phyloP scores from a whole-genome alignment of 2,329 filamentous ascomycete species.

The Ophiognomonia clavigignenti-juglandacearum region DNA sequence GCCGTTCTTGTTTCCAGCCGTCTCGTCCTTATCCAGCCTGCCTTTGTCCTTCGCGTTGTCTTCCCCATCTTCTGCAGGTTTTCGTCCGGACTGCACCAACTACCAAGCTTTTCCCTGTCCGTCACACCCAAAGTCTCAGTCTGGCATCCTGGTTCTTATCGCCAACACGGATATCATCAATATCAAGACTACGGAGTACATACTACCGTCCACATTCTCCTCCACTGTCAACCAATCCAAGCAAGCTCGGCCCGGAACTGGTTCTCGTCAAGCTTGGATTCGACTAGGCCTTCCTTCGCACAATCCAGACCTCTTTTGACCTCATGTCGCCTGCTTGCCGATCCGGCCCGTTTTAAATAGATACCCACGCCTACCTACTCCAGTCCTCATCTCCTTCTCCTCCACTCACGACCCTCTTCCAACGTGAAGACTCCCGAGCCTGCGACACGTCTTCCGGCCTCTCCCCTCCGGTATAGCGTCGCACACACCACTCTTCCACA shows the following conservation, averaged over 20 bases:
- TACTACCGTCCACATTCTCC: no score
- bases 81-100: no score
- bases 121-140: no score
- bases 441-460: not conserved
- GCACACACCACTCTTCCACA: not conserved
- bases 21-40: no score
- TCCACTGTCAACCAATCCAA: not conserved
- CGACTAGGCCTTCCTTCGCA: not conserved
- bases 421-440: not conserved
- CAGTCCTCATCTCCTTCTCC: not conserved
- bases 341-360: constrained; percentile 8
- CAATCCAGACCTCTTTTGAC: not conserved
- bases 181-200: no score
- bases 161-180: not conserved
- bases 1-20: no score
- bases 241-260: not conserved
- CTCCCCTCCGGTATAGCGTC: not conserved
- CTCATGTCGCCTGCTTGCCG: not conserved
- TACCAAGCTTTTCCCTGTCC: no score
- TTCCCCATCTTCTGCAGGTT: no score
- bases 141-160: not conserved
- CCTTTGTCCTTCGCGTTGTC: no score
- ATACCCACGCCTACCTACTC: constrained; percentile 2
- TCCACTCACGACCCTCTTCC: not conserved
- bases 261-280: not conserved